Conservation (phyloP, 2,329 filamentous ascomycete genomes). For the Trematosphaeria pertusa region DNA sequence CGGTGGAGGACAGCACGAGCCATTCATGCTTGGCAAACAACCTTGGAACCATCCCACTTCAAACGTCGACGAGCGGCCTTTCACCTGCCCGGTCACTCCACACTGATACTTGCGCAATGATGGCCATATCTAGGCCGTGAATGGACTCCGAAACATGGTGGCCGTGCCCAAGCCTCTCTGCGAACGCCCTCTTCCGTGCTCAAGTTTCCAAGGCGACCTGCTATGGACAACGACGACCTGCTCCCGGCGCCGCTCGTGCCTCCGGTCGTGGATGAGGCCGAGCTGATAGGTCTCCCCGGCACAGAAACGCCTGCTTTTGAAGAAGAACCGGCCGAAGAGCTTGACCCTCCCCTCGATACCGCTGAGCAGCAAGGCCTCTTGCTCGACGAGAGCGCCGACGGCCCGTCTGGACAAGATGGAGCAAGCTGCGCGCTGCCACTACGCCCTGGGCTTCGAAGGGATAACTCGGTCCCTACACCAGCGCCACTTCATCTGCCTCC, state of each 20-base stretch:
- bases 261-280: slow-evolving; percentile 46
- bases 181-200: slow-evolving; percentile 20
- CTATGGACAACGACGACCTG: slow-evolving; percentile 36
- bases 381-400: slow-evolving; percentile 27
- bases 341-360: slow-evolving; percentile 46
- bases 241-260: slow-evolving; percentile 41
- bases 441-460: slow-evolving; percentile 51
- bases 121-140: slow-evolving; percentile 31
- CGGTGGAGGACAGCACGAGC: slow-evolving; percentile 13
- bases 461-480: slow-evolving; percentile 47
- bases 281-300: slow-evolving; percentile 40
- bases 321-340: slow-evolving; percentile 38
- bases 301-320: slow-evolving; percentile 41
- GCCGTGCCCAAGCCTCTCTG: slow-evolving; percentile 18
- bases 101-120: too few relatives aligned
- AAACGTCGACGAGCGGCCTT: too few relatives aligned
- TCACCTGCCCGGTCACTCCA: too few relatives aligned
- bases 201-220: slow-evolving; percentile 19
- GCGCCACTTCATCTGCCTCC: slow-evolving; percentile 54
- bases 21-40: slow-evolving; percentile 14
- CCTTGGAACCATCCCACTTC: too few relatives aligned
- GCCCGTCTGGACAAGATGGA: slow-evolving; percentile 19
- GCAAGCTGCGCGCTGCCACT: slow-evolving; percentile 32
- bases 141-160: slow-evolving; percentile 30
- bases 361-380: slow-evolving; percentile 43